Conservation (phyloP, 1,139 yeast genomes). For the Sugiyamaella japonica region DNA sequence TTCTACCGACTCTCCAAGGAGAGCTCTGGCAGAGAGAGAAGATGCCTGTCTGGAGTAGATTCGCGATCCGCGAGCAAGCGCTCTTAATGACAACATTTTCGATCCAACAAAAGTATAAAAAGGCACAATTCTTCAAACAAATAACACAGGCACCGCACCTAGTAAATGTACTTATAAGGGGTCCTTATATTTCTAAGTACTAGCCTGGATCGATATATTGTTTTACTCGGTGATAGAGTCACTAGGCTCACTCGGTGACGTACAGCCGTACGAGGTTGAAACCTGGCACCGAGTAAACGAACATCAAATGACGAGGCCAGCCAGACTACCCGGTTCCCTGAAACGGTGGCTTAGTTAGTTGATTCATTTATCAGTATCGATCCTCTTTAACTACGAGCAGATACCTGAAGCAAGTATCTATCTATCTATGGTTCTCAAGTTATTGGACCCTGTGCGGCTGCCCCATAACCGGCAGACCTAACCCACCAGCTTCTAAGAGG, state of each 20-base stretch:
- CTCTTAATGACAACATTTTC: conserved; percentile 11
- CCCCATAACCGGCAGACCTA: no score
- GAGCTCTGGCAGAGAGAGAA: conserved; percentile 13
- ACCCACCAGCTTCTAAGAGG: no score
- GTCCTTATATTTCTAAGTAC: no score
- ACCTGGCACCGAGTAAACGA: conserved; percentile 5
- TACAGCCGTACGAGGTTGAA: neutral
- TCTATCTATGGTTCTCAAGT: neutral
- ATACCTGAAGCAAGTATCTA: neutral
- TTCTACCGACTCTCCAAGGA: conserved; percentile 34
- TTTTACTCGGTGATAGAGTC: conserved; percentile 4
- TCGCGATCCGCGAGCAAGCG: conserved; percentile 9
- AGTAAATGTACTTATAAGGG: no score
- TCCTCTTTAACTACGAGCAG: neutral
- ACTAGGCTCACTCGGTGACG: neutral
- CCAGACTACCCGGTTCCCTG: neutral
- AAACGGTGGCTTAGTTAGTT: neutral
- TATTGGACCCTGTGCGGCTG: no score
- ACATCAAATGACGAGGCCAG: no score
- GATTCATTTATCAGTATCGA: no score
- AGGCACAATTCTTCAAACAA: no score
- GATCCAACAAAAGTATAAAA: neutral
- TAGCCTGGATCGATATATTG: neutral
- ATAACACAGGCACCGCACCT: no score
- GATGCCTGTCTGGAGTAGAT: conserved; percentile 7